Evolutionary conservation across 177 flowering plant species (phyloP).

Genomic region (Vitis hybrid): DNA sequence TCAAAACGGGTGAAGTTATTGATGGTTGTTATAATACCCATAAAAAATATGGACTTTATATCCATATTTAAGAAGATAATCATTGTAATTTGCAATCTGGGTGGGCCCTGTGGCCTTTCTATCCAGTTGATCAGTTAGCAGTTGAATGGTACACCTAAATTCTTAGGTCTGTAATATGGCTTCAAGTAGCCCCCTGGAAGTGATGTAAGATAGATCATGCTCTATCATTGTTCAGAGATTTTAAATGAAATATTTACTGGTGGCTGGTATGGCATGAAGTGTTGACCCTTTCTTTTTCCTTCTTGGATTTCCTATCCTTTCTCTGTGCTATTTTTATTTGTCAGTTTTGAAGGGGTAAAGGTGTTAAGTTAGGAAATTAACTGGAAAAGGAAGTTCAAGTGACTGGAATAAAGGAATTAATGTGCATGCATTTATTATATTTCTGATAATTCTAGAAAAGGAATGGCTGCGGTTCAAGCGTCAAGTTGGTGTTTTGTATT

Average conservation of each 20-base stretch:
- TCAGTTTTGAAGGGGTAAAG: background rate
- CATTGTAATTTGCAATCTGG: background rate
- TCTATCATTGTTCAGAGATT: background rate
- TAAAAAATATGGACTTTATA: no score
- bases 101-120: background rate
- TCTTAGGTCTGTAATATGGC: background rate
- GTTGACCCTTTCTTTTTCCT: background rate
- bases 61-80: background rate
- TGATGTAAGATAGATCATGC: background rate
- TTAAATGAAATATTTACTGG: background rate
- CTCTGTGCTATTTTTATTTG: background rate
- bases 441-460: background rate
- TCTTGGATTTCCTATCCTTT: background rate
- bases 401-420: background rate
- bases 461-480: background rate
- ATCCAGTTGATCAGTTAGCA: background rate
- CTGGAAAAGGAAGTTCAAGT: background rate
- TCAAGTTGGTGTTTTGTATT: background rate
- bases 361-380: background rate
- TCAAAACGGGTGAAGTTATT: background rate
- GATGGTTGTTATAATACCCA: background rate
- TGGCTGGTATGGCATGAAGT: background rate
- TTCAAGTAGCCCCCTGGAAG: background rate
- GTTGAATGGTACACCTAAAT: background rate
- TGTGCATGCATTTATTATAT: background rate